A percentile compares a stretch with the other conserved stretches of the same genome.
phyloP scores from a whole-genome alignment of 345 rosid species.

The Geranium brycei region DNA sequence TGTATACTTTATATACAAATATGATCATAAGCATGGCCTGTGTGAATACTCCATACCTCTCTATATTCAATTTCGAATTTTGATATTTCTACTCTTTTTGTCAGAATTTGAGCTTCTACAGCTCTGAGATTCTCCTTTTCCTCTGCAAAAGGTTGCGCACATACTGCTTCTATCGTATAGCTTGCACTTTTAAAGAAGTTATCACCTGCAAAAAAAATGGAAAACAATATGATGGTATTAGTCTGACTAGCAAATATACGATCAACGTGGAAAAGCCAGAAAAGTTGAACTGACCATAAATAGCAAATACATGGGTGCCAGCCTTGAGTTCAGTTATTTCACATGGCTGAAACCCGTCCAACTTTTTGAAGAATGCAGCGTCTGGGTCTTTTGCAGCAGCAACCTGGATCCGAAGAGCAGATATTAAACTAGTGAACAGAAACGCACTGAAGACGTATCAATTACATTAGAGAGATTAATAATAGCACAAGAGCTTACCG shows the following conservation, averaged over 20 bases:
- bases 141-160: conserved; percentile 57
- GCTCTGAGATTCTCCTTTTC: conserved; percentile 77
- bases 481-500: conserved; percentile 32
- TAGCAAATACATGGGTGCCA: conserved; percentile 81
- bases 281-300: conserved; percentile 57
- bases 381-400: conserved; percentile 88
- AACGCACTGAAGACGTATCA: conserved; percentile 5
- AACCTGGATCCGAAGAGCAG: conserved; percentile 26
- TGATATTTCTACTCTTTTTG: conserved; percentile 69
- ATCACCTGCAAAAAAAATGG: conserved; percentile 50
- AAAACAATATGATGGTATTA: background rate
- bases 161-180: conserved; percentile 83
- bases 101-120: conserved; percentile 74
- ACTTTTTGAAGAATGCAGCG: conserved; percentile 75
- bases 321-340: conserved; percentile 84
- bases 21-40: conserved; percentile 1
- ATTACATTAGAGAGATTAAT: background rate
- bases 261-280: conserved; percentile 8
- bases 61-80: conserved; percentile 90
- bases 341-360: conserved; percentile 94
- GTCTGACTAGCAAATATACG: conserved; percentile 7
- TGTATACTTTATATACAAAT: background rate
- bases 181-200: conserved; percentile 82
- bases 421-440: conserved; percentile 10
- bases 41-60: conserved; percentile 37